Evolutionary conservation across 2,329 filamentous ascomycete genomes (phyloP), one percentile per base, ranked within the genome.

Genomic region (Diplodia seriata): DNA sequence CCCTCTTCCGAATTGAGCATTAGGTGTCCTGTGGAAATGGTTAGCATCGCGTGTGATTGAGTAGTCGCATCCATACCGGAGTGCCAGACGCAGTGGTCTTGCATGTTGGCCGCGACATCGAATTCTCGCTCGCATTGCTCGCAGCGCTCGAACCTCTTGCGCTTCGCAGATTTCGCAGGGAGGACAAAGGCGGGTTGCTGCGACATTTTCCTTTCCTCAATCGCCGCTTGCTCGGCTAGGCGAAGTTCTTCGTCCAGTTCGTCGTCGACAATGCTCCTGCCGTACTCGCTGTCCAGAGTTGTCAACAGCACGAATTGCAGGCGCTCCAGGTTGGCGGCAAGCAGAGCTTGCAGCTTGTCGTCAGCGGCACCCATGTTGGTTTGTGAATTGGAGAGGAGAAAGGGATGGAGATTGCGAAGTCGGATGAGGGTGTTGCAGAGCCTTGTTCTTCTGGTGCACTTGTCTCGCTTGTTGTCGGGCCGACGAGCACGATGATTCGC

Each of bases 381-480:
- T 18, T 8, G 6, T 31, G 18, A 36, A 36, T 18, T 31, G 18
- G 23, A 29, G 36, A 29, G 50, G 20, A 53, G 50, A 36, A 56
- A 56, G 54, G 54, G 54, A 56, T 56, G 54, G 9, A n/a, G 6
- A 12, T 26, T 56, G 54, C 54, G 18, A 56, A 36, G 31, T 56
- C 54, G 54, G 54, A 38, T 47, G 43, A 47, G 43, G 43, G 43
- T 47, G 43, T 47, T 47, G 43, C 43, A 56, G 36, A 56, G 31
- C 31, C 18, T n/a, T 38, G 54, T 26, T 54, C 51, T 33, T 33
- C 18, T 29, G 26, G 51, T n/a, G 51, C 54, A 56, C 31, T 56
- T n/a, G 54, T 38, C 31, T 33, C 54, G 36, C 54, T 20, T 20
- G 54, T 56, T 56, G 54, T 56, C 54, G 54, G 54, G 54, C 54